These are phyloP conservation scores for Thelonectria blattea DNA, from an alignment of 2,329 filamentous ascomycete genomes.

Conservation along the genomic window DNA sequence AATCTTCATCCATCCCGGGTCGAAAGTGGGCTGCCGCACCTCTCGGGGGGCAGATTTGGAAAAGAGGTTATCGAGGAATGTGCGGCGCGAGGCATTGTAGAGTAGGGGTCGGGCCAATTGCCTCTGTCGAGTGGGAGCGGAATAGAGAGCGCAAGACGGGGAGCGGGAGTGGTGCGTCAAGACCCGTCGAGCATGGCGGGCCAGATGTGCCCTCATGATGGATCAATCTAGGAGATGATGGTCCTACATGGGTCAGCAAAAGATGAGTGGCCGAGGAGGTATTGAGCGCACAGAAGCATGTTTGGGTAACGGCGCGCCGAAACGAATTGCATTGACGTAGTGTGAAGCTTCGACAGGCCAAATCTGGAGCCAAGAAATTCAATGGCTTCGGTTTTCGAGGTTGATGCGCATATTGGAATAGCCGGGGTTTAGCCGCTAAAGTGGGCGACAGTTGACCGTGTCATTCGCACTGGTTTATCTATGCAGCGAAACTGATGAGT, in stretches of 20 bases:
- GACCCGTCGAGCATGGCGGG: conserved; percentile 52
- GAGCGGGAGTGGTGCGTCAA: conserved; percentile 43
- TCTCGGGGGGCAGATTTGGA: conserved; percentile 63
- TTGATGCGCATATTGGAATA: conserved; percentile 17
- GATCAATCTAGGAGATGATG: conserved; percentile 37
- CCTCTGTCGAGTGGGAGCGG: conserved; percentile 38
- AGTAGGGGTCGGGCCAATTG: conserved; percentile 33
- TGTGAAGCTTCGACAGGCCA: conserved; percentile 22
- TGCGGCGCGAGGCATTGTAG: conserved; percentile 40
- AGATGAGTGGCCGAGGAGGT: background rate
- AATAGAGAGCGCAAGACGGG: conserved; percentile 44
- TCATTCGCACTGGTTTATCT: background rate
- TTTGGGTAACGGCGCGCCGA: conserved; percentile 29
- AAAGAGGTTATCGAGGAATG: conserved; percentile 67
- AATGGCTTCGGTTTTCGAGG: conserved; percentile 37
- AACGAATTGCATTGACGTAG: conserved; percentile 20
- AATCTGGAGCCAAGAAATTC: conserved; percentile 29
- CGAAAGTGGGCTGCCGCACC: conserved; percentile 66
- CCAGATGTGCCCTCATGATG: conserved; percentile 54
- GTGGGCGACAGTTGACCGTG: background rate
- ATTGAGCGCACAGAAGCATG: conserved; percentile 33
- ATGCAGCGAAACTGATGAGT: background rate
- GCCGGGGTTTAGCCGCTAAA: conserved; percentile 35
- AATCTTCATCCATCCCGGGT: conserved; percentile 75
- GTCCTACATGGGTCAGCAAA: conserved; percentile 27